A percentile compares a stretch with the other conserved stretches of the same genome.
phyloP scores from a whole-genome alignment of 257 asterid species.

The Linderniella brevidens region DNA sequence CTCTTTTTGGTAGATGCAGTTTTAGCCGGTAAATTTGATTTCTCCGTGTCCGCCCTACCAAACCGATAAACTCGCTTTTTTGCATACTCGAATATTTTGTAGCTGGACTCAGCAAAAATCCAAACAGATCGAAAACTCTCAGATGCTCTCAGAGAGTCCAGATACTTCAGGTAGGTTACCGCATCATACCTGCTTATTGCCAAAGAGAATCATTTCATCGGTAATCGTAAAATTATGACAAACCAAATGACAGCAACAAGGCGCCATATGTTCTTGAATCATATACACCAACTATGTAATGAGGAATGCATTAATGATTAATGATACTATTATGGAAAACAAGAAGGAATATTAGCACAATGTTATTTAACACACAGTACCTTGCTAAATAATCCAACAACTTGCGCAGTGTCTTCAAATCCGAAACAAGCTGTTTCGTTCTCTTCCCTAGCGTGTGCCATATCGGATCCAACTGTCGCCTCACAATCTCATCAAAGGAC shows the following conservation, averaged over 20 bases:
- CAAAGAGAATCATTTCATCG: neutral
- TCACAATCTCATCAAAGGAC: constrained; percentile 90
- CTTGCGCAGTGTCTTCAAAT: constrained; percentile 85
- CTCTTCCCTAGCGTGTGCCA: constrained; percentile 96
- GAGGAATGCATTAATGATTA: no score
- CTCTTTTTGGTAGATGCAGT: constrained; percentile 40
- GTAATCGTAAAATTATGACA: no score
- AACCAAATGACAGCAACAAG: no score
- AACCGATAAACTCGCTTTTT: constrained; percentile 85
- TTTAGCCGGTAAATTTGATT: constrained; percentile 32
- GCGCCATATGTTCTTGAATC: no score
- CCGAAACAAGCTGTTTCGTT: constrained; percentile 92
- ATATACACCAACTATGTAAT: no score
- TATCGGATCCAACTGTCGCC: constrained; percentile 91
- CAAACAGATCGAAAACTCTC: constrained; percentile 97
- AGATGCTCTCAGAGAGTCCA: constrained; percentile 94
- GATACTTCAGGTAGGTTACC: constrained; percentile 81
- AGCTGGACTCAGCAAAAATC: constrained; percentile 97
- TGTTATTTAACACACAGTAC: constrained; percentile 16
- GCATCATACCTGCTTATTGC: constrained; percentile 68
- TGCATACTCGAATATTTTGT: constrained; percentile 87
- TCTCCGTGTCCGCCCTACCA: constrained; percentile 57
- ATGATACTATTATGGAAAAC: neutral
- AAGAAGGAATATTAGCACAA: neutral
- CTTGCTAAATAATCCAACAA: constrained; percentile 89